Evolutionary conservation across 805 yeast genomes (phyloP).

Genomic region (Schizosaccharomyces japonicus): DNA sequence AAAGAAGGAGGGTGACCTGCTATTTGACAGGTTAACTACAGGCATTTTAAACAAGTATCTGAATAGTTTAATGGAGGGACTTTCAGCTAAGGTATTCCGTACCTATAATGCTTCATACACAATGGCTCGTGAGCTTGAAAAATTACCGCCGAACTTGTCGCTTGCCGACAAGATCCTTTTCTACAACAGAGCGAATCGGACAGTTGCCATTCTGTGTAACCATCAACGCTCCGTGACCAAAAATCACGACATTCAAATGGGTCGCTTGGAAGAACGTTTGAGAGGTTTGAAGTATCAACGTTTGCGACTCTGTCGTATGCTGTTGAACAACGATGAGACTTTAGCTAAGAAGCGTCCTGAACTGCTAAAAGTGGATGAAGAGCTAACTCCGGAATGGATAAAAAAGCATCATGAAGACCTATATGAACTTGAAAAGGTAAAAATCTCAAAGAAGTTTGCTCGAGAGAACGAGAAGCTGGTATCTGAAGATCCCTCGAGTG

Average conservation of each 20-base stretch:
- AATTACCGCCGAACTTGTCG: constrained; percentile 68
- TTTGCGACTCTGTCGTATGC: constrained; percentile 45
- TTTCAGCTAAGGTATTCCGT: constrained; percentile 92
- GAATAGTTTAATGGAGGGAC: constrained; percentile 74
- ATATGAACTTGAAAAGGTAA: constrained; percentile 38
- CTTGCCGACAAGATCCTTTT: constrained; percentile 67
- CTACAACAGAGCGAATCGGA: constrained; percentile 84
- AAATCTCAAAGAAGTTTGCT: constrained; percentile 35
- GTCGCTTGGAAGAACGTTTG: constrained; percentile 51
- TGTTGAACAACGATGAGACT: constrained; percentile 37
- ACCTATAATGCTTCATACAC: constrained; percentile 90
- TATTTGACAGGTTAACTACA: constrained; percentile 79
- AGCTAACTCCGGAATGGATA: constrained; percentile 41
- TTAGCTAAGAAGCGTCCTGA: constrained; percentile 24
- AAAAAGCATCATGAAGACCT: constrained; percentile 32
- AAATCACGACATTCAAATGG: constrained; percentile 58
- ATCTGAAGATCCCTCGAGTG: constrained; percentile 28
- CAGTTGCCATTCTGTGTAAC: constrained; percentile 87
- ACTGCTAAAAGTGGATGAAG: constrained; percentile 46
- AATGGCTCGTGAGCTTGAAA: constrained; percentile 74
- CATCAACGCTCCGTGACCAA: constrained; percentile 86
- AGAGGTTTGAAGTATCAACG: constrained; percentile 71
- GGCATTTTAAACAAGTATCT: constrained; percentile 59
- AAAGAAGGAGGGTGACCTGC: constrained; percentile 72
- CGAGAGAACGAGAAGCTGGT: constrained; percentile 56